Evolutionary conservation across 768 basidiomycete species (phyloP), one percentile per base, ranked within the genome.

Genomic region (Amanita subjunquillea): DNA sequence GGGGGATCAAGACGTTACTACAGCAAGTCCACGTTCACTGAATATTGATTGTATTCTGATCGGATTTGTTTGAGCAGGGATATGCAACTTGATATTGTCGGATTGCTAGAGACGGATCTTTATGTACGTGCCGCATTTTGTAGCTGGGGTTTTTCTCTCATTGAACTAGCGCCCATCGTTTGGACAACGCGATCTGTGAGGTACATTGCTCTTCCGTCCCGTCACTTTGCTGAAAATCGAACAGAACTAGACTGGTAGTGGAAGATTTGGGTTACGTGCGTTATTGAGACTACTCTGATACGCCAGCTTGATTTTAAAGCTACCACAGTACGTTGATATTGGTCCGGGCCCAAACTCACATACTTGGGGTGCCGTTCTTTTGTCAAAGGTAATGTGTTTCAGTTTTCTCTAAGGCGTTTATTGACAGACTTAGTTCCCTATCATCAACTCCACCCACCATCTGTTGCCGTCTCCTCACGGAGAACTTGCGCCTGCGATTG

Each of bases 401-500:
- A 4, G 10, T 34, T 51, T 23, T 48, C 25, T 37, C 22, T 8
- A 54, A 45, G 13, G 23, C 13, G 37, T 6, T 23, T 23, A 46
- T 27, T 32, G 39, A 30, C 13, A 7, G 7, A 2, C 49, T 20
- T 44, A 91, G 82, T 95, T 90, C 68, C 91, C 92, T 0, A 94
- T 95, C 62, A 73, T 94, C 59, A 82, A 82, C 58, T 87, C 90
- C 1, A 82, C 79, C 12, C 92, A 94, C 61, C 88, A 93, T 61
- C 73, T 94, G 0, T 75, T 94, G 38, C 91, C 92, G 0, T 93
- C 91, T 1, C 92, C 92, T 17, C 64, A 77, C 52, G 87, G 88
- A 6, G 91, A 93, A 63, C 80, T 94, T 23, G 91, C 90, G 2
- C 91, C 91, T 0, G 91, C 91, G 1, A 94, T 94, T 30, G 87